phyloP scores from a whole-genome alignment of 2,329 filamentous ascomycete species.

The Pestalotiopsis sp. region DNA sequence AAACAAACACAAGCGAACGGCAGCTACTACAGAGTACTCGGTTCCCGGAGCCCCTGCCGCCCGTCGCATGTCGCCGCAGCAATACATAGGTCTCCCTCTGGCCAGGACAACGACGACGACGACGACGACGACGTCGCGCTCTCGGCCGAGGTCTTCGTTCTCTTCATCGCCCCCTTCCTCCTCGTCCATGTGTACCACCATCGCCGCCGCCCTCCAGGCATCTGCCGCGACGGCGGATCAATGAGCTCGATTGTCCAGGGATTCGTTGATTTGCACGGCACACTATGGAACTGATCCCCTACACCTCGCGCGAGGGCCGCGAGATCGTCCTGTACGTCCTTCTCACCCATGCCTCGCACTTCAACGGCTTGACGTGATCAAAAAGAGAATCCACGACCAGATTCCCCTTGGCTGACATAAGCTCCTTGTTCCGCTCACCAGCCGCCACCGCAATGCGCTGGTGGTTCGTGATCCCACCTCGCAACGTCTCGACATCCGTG shows the following conservation, averaged over 20 bases:
- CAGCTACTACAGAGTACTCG: too few species aligned
- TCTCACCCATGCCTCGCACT: neutral
- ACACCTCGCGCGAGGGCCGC: conserved; percentile 71
- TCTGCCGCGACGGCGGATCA: neutral
- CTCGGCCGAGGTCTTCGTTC: neutral
- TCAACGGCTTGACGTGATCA: neutral
- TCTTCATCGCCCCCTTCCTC: neutral
- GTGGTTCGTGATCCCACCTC: conserved; percentile 89
- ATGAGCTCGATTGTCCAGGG: neutral
- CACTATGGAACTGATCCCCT: conserved; percentile 73
- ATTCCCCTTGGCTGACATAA: neutral
- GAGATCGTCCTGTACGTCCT: conserved; percentile 77
- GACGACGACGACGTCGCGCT: neutral
- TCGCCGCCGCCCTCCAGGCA: neutral
- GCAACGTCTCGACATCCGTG: conserved; percentile 81
- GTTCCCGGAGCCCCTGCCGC: neutral
- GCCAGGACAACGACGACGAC: neutral
- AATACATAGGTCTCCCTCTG: neutral
- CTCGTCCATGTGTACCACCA: neutral
- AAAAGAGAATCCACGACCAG: neutral
- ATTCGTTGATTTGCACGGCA: neutral
- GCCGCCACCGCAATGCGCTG: conserved; percentile 85
- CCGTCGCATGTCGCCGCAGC: neutral
- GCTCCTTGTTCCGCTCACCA: neutral
- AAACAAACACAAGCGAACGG: neutral